phyloP scores from a whole-genome alignment of 805 yeast species.

The Starmera caribaea region DNA sequence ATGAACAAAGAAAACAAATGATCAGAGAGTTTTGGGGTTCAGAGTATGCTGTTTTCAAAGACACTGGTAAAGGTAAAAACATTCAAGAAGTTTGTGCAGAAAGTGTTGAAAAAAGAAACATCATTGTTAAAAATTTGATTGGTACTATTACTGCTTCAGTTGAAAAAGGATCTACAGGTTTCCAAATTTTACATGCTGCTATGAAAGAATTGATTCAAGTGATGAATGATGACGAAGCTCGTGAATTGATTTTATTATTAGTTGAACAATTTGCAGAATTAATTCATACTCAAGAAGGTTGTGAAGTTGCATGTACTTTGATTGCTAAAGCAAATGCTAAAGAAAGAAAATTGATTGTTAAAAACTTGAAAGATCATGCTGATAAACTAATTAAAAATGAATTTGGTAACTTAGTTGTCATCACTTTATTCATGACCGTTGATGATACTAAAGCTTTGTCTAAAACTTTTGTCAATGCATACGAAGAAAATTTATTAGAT shows the following conservation, averaged over 20 bases:
- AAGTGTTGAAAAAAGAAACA: constrained; percentile 67
- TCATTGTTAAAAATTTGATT: constrained; percentile 64
- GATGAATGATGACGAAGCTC: constrained; percentile 57
- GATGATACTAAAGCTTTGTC: constrained; percentile 85
- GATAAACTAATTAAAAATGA: constrained; percentile 72
- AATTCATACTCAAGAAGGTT: constrained; percentile 91
- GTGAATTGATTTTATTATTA: constrained; percentile 74
- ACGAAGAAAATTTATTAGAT: constrained; percentile 40
- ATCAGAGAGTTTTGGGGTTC: constrained; percentile 96
- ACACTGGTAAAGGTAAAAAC: constrained; percentile 52
- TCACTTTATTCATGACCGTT: constrained; percentile 71
- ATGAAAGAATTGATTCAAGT: constrained; percentile 81
- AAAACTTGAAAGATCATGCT: constrained; percentile 67
- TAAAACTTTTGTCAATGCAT: constrained; percentile 61
- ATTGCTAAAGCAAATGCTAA: constrained; percentile 82
- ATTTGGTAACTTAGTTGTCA: constrained; percentile 74
- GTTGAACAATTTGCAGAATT: constrained; percentile 88
- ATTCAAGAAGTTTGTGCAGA: constrained; percentile 58
- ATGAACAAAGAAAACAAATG: constrained; percentile 83
- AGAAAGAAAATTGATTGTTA: constrained; percentile 76
- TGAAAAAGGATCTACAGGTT: constrained; percentile 92
- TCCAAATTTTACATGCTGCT: constrained; percentile 92
- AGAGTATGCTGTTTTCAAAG: constrained; percentile 84
- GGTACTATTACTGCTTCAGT: constrained; percentile 86
- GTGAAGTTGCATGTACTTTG: constrained; percentile 78